These are phyloP conservation scores for Cardamine chenopodiifolia DNA, from an alignment of 345 rosid species.

Conservation along the genomic window DNA sequence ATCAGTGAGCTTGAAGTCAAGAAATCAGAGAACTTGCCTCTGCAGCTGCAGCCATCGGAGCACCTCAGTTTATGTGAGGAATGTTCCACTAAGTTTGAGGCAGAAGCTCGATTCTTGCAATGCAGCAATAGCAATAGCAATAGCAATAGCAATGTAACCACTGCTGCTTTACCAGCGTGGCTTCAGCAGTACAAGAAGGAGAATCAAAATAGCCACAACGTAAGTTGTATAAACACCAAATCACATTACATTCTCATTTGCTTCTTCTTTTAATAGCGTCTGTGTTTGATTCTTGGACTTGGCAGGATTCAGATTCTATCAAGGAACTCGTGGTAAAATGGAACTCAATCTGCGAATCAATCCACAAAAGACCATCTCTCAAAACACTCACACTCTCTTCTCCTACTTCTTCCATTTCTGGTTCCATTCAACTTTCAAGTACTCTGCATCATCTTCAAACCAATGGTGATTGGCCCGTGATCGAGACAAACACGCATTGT, in stretches of 20 bases:
- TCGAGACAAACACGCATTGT: conserved; percentile 50
- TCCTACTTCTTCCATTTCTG: conserved; percentile 63
- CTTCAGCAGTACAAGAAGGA: conserved; percentile 70
- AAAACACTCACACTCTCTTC: conserved; percentile 64
- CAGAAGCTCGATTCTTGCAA: conserved; percentile 49
- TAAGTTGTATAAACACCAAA: conserved; percentile 24
- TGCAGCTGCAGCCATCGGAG: conserved; percentile 41
- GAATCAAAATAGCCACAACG: conserved; percentile 44
- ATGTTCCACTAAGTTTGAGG: conserved; percentile 53
- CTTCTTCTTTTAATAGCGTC: neutral
- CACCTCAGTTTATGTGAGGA: conserved; percentile 56
- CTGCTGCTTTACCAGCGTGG: conserved; percentile 80
- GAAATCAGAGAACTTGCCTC: conserved; percentile 49
- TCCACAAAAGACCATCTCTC: conserved; percentile 52
- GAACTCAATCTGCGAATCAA: conserved; percentile 63
- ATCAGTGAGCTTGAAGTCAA: conserved; percentile 42
- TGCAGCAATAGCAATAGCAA: conserved; percentile 39
- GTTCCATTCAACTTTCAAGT: conserved; percentile 44
- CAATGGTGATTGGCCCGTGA: conserved; percentile 52
- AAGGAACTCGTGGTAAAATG: conserved; percentile 65
- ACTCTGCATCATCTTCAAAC: conserved; percentile 42
- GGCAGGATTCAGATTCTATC: conserved; percentile 54
- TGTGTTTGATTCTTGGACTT: conserved; percentile 31
- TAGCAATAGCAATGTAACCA: conserved; percentile 44
- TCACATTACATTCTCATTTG: neutral